phyloP scores from a whole-genome alignment of 116 monocot genomes.

The Dioscorea cayenensis region DNA sequence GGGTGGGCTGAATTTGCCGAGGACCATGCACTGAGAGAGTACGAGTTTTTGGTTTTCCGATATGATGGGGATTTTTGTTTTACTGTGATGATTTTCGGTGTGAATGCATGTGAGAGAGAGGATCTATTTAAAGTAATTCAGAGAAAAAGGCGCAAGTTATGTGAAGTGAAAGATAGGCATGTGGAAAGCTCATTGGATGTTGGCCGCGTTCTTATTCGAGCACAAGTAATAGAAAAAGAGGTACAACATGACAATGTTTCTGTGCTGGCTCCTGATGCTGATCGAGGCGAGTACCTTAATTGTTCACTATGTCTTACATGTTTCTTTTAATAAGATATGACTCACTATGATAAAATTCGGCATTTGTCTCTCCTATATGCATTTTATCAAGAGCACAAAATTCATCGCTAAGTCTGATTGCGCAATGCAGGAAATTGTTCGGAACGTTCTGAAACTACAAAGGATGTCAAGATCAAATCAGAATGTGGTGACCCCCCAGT shows the following conservation, averaged over 20 bases:
- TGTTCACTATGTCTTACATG: not conserved
- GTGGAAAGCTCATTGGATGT: not conserved
- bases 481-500: slow-evolving; percentile 3
- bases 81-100: slow-evolving; percentile 27
- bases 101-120: slow-evolving; percentile 33
- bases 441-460: not conserved
- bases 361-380: not conserved
- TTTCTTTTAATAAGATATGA: not conserved
- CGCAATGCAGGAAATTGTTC: not conserved
- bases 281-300: not conserved
- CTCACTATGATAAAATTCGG: not conserved
- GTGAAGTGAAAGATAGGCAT: no score
- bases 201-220: not conserved
- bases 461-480: slow-evolving; percentile 3
- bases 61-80: slow-evolving; percentile 38
- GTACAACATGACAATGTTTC: not conserved
- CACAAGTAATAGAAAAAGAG: not conserved
- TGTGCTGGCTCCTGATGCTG: not conserved
- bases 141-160: not conserved
- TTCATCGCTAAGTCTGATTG: not conserved
- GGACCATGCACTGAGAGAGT: slow-evolving; percentile 30
- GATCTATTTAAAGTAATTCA: not conserved
- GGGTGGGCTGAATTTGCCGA: slow-evolving; percentile 44
- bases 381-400: not conserved
- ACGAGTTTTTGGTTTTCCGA: slow-evolving; percentile 36